These are phyloP conservation scores for Teratosphaeria gauchensis DNA, from an alignment of 2,329 filamentous ascomycete genomes.

Conservation along the genomic window DNA sequence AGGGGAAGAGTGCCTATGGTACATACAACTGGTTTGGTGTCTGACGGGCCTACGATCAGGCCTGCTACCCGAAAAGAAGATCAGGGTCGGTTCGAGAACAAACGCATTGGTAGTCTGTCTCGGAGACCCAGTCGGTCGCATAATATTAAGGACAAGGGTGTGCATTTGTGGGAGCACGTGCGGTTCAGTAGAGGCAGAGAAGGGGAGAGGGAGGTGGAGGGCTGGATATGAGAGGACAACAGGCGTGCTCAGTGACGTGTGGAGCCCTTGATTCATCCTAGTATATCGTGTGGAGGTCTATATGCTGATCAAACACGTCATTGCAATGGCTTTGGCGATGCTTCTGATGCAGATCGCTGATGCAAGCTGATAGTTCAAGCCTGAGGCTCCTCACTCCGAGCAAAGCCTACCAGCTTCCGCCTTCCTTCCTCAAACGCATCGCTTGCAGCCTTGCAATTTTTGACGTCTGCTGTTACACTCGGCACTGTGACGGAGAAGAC, in stretches of 20 bases:
- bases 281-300: too few species aligned
- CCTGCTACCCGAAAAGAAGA: neutral
- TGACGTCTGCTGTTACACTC: neutral
- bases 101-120: neutral
- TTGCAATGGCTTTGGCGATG: neutral
- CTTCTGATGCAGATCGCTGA: neutral
- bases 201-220: slow-evolving; percentile 13
- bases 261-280: too few species aligned
- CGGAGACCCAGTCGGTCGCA: neutral
- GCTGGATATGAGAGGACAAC: slow-evolving; percentile 16
- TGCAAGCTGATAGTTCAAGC: neutral
- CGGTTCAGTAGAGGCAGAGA: neutral
- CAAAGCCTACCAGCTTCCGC: neutral
- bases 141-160: neutral
- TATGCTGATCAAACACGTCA: too few species aligned
- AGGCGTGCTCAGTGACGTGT: too few species aligned
- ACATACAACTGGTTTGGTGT: neutral
- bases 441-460: neutral
- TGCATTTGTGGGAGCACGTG: neutral
- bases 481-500: neutral
- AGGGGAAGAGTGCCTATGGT: neutral
- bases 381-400: too few species aligned
- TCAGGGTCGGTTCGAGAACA: neutral
- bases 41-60: neutral
- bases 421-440: neutral